Conservation (phyloP, 2,329 filamentous ascomycete genomes). For the Fusarium newnesense region DNA sequence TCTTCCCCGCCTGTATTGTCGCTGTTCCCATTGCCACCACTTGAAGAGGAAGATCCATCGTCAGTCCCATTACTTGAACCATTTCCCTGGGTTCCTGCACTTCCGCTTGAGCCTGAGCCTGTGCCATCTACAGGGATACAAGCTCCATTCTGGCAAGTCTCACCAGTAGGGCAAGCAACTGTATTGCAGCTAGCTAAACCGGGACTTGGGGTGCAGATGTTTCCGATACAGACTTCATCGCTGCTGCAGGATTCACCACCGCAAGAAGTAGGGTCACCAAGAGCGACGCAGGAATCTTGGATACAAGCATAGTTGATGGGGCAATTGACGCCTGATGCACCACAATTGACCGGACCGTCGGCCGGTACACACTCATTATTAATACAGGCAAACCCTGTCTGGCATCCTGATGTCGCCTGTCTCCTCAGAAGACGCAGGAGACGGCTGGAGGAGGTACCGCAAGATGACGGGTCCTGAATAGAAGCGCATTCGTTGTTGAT, state of each 20-base stretch:
- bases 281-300: slow-evolving; percentile 15
- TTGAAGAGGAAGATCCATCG: not conserved
- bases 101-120: not conserved
- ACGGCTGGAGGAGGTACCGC: not conserved
- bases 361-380: slow-evolving; percentile 11
- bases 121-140: not conserved
- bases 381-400: slow-evolving; percentile 14
- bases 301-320: slow-evolving; percentile 27
- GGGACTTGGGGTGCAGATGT: slow-evolving; percentile 14
- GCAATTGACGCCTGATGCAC: slow-evolving; percentile 6
- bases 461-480: slow-evolving; percentile 6
- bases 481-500: slow-evolving; percentile 12
- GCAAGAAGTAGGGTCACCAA: slow-evolving; percentile 15
- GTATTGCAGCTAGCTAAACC: slow-evolving; percentile 1
- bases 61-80: not conserved
- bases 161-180: slow-evolving; percentile 4
- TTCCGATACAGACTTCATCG: slow-evolving; percentile 24
- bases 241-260: slow-evolving; percentile 1
- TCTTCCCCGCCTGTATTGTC: not conserved
- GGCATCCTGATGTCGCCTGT: slow-evolving; percentile 12
- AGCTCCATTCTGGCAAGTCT: slow-evolving; percentile 20
- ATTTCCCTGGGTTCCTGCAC: not conserved
- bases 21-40: not conserved
- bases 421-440: slow-evolving; percentile 10
- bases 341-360: slow-evolving; percentile 11